Percentiles rank a stretch among this genome's conserved stretches.
These are phyloP conservation scores for Schoenoplectus tabernaemontani DNA, from an alignment of 202 grass and related monocot genomes.

Conservation along the genomic window DNA sequence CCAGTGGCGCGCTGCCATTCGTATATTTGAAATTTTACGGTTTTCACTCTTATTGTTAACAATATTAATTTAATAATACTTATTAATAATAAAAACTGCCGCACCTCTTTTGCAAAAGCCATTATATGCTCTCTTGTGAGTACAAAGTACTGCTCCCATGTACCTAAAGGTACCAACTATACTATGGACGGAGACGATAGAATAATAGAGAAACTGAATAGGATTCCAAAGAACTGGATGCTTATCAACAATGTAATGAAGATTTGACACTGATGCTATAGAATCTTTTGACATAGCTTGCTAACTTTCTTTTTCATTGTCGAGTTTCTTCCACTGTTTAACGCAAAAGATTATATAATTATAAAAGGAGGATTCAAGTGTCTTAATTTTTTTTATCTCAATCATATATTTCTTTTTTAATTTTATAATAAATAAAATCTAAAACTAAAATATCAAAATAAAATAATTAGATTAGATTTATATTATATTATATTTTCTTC, in stretches of 20 bases:
- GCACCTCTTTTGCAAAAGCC: background rate
- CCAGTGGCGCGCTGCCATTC: no score
- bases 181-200: background rate
- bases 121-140: background rate
- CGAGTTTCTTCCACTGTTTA: background rate
- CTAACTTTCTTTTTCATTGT: background rate
- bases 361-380: no score
- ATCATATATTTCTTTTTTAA: no score
- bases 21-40: no score
- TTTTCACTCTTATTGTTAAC: no score
- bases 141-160: background rate
- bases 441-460: no score
- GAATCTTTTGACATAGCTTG: background rate
- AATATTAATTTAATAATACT: no score
- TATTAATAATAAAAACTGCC: no score
- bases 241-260: background rate
- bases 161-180: background rate
- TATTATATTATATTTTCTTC: no score
- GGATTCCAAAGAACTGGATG: slow-evolving; percentile 2
- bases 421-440: no score
- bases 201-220: slow-evolving; percentile 1
- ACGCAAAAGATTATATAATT: background rate
- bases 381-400: no score
- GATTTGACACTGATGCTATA: background rate
- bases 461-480: no score